Conservation (phyloP, 306 rosid genomes). For the Lagenaria siceraria region DNA sequence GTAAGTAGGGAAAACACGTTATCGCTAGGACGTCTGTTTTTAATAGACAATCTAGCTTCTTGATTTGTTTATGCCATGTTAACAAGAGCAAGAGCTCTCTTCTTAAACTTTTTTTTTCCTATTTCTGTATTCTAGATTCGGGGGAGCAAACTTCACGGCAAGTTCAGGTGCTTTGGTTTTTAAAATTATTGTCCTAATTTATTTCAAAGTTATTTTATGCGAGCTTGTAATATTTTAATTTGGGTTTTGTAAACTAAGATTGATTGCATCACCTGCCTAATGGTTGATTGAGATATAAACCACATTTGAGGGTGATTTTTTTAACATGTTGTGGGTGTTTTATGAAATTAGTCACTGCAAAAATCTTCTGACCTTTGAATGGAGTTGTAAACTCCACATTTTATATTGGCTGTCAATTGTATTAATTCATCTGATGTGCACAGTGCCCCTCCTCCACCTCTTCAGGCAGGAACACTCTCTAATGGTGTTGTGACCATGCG, state of each 20-base stretch:
- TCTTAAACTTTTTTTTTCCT: background rate
- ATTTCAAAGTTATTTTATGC: background rate
- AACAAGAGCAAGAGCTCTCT: background rate
- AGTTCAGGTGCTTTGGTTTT: constrained; percentile 60
- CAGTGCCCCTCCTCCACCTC: constrained; percentile 99
- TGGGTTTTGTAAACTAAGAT: background rate
- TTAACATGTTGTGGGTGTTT: background rate
- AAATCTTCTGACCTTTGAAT: background rate
- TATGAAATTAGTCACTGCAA: background rate
- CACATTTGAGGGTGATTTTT: background rate
- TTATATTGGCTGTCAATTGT: background rate
- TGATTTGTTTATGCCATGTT: background rate
- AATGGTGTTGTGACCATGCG: constrained; percentile 99
- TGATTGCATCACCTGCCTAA: background rate
- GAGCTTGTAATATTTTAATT: background rate
- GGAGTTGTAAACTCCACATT: background rate
- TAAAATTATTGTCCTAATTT: background rate
- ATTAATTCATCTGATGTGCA: constrained; percentile 16
- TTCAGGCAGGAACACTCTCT: constrained; percentile 88
- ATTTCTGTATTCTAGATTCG: constrained; percentile 52
- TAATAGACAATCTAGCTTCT: background rate
- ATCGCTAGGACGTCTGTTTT: background rate
- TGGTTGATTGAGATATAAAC: background rate
- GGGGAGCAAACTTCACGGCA: constrained; percentile 88
- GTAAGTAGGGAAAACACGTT: constrained; percentile 25